Conservation (phyloP, 176 grass and related monocot species). For the Zoysia japonica region DNA sequence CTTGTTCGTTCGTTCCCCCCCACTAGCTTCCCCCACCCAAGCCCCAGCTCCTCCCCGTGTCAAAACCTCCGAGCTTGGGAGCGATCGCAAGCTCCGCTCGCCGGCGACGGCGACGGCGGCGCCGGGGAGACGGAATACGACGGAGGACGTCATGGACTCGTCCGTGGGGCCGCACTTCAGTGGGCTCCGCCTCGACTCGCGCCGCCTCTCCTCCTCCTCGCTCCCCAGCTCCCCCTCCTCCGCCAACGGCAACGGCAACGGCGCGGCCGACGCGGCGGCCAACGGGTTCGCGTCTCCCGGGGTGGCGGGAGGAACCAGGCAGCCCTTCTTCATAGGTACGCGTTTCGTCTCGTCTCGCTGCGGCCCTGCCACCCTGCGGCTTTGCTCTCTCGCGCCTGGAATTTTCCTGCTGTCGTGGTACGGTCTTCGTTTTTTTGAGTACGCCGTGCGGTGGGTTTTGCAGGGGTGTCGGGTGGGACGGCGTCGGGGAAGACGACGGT, state of each 20-base stretch:
- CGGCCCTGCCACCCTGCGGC: neutral
- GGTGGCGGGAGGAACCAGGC: constrained; percentile 6
- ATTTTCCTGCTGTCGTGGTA: neutral
- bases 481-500: constrained; percentile 80
- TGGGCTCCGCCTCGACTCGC: constrained; percentile 70
- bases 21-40: constrained; percentile 28
- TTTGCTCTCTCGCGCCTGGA: neutral
- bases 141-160: constrained; percentile 60
- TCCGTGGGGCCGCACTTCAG: constrained; percentile 81
- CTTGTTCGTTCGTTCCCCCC: neutral
- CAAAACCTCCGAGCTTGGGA: constrained; percentile 55
- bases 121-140: neutral
- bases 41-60: constrained; percentile 49
- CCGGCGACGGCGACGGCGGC: constrained; percentile 25
- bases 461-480: constrained; percentile 69
- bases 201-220: constrained; percentile 56
- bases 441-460: neutral
- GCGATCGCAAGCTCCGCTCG: constrained; percentile 46
- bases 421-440: neutral
- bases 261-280: neutral
- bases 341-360: neutral
- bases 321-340: constrained; percentile 80
- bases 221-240: constrained; percentile 56
- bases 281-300: constrained; percentile 18
- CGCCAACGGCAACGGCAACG: constrained; percentile 17